A percentile compares a stretch with the other conserved stretches of the same genome.
These are phyloP conservation scores for Buddleja alternifolia DNA, from an alignment of 257 asterid species.

Conservation along the genomic window DNA sequence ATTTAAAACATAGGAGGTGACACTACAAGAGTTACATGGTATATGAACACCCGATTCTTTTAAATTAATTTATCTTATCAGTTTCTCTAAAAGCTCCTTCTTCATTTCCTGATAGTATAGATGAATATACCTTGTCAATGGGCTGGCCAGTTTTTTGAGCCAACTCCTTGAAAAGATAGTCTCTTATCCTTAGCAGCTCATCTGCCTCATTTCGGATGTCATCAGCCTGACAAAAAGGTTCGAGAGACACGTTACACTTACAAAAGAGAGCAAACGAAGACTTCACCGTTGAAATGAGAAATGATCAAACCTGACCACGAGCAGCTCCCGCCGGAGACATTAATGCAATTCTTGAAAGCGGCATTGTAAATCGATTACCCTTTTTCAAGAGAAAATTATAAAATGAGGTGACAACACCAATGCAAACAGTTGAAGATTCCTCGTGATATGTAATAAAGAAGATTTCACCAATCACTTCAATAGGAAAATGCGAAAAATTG, in stretches of 20 bases:
- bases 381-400: slow-evolving; percentile 30
- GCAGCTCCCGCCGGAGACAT: slow-evolving; percentile 97
- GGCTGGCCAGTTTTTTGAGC: slow-evolving; percentile 88
- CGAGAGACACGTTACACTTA: slow-evolving; percentile 6
- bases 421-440: slow-evolving; percentile 2
- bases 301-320: slow-evolving; percentile 80
- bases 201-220: slow-evolving; percentile 83
- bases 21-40: too few species aligned
- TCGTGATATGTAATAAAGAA: not conserved
- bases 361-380: slow-evolving; percentile 88
- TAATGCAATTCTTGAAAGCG: slow-evolving; percentile 66
- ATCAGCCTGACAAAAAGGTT: slow-evolving; percentile 68
- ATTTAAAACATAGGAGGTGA: too few species aligned
- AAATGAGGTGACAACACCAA: slow-evolving; percentile 25
- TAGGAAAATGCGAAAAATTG: too few species aligned
- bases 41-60: too few species aligned
- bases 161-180: slow-evolving; percentile 90
- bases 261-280: slow-evolving; percentile 5
- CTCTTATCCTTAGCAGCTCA: slow-evolving; percentile 80
- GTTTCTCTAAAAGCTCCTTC: too few species aligned
- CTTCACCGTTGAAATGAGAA: slow-evolving; percentile 8
- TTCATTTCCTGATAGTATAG: too few species aligned
- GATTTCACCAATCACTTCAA: too few species aligned
- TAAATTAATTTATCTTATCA: too few species aligned
- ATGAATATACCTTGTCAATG: slow-evolving; percentile 66